A percentile compares a stretch with the other conserved stretches of the same genome.
Conservation (phyloP, 1,139 yeast species). For the Meyerozyma smithsonii region DNA sequence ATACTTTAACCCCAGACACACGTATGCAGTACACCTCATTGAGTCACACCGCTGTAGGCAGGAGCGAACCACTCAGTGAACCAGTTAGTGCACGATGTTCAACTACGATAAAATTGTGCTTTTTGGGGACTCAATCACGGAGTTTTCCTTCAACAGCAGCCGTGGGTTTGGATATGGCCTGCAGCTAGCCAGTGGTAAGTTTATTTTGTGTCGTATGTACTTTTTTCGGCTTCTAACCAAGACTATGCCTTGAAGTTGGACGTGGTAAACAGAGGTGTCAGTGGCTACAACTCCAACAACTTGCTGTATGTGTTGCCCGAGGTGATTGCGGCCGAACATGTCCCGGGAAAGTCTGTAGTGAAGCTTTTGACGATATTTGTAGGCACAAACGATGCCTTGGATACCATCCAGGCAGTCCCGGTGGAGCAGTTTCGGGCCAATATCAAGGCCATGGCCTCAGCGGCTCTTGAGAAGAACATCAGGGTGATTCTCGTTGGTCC, state of each 20-base stretch:
- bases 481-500: conserved; percentile 60
- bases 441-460: conserved; percentile 33
- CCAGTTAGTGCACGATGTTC: conserved; percentile 12
- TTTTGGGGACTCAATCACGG: conserved; percentile 71
- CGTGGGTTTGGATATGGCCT: conserved; percentile 48
- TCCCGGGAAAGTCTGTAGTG: conserved; percentile 17
- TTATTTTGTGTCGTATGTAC: background rate
- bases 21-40: background rate
- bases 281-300: conserved; percentile 59
- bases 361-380: conserved; percentile 55
- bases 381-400: conserved; percentile 72
- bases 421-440: conserved; percentile 46
- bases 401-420: conserved; percentile 50
- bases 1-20: background rate
- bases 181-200: conserved; percentile 33
- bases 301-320: conserved; percentile 42
- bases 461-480: conserved; percentile 36
- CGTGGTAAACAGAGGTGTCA: conserved; percentile 54
- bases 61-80: too few relatives aligned
- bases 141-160: conserved; percentile 37
- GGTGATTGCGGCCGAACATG: conserved; percentile 37
- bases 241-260: conserved; percentile 49
- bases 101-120: conserved; percentile 45
- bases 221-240: background rate
- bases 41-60: too few relatives aligned